phyloP scores from a whole-genome alignment of 192 early-diverging fungal genomes.

The Coemansia sp. region DNA sequence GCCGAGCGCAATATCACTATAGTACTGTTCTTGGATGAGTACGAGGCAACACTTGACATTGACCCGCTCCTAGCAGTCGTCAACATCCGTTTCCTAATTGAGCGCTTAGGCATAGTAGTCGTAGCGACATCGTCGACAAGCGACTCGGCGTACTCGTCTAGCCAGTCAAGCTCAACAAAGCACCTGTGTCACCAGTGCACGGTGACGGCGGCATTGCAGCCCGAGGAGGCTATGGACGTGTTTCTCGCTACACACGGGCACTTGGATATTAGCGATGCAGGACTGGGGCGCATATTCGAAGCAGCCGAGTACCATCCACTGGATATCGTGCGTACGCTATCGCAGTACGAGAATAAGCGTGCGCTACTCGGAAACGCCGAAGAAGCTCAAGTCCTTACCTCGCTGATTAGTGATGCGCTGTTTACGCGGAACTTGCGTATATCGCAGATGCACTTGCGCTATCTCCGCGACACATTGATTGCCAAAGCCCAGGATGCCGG shows the following conservation, averaged over 20 bases:
- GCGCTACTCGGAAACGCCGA: not conserved
- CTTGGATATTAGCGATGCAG: constrained; percentile 9
- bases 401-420: constrained; percentile 12
- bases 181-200: constrained; percentile 8
- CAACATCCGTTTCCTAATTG: constrained; percentile 4
- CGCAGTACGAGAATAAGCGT: constrained; percentile 8
- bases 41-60: constrained; percentile 13
- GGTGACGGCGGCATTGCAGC: constrained; percentile 6
- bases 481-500: not conserved
- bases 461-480: not conserved
- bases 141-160: not conserved
- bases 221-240: constrained; percentile 19
- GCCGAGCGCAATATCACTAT: constrained; percentile 1
- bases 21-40: constrained; percentile 25
- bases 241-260: constrained; percentile 9
- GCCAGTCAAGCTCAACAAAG: not conserved
- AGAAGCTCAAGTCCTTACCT: not conserved
- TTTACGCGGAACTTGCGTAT: constrained; percentile 13
- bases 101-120: constrained; percentile 1
- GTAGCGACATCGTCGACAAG: constrained; percentile 1
- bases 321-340: constrained; percentile 16
- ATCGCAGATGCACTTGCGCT: constrained; percentile 29
- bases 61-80: constrained; percentile 6
- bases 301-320: constrained; percentile 23
- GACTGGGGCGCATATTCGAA: constrained; percentile 7